Evolutionary conservation across 768 basidiomycete species (phyloP), one percentile per base, ranked within the genome.

Genomic region (Pulveroboletus frians): DNA sequence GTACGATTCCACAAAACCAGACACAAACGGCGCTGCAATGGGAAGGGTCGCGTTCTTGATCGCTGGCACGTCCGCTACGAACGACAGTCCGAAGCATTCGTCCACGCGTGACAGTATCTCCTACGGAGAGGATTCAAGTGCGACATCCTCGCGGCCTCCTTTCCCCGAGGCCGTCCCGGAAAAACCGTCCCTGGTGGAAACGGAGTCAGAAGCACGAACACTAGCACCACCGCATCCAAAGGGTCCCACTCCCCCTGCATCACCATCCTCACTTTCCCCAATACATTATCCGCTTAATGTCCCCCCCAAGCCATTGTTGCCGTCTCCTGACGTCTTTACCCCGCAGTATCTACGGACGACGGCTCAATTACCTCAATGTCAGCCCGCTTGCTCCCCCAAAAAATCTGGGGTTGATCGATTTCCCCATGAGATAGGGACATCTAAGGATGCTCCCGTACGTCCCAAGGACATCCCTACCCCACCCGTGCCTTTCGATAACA

Each of bases 391-490:
- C 35, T 52, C 54, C 2, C 54, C 54, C 55, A 48, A 18, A 55
- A 52, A 57, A 56, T 60, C 64, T 54, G 64, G 64, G 64, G 64
- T 59, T 35, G 64, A 65, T 65, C 64, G 56, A 51, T 35, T 49
- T 46, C 47, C 43, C 52, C 23, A 49, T 46, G 21, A 56, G 40
- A 50, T 29, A 35, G 29, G 32, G 39, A 34, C 50, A 15, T 30
- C 46, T 51, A 52, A 51, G 51, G 51, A 52, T 65, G 54, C 53
- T 11, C 20, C 34, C 46, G 29, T 51, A 54, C 56, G 46, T 54
- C 55, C 50, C 49, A 42, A 46, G 48, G 38, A 51, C 56, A 50
- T 54, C 38, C 39, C 35, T 52, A 39, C 55, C 54, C 54, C 58
- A 51, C 53, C 35, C 41, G 23, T 49, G 38, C 54, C 54, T 13